These are phyloP conservation scores for Fusarium illudens DNA, from an alignment of 2,329 filamentous ascomycete species.

Conservation along the genomic window DNA sequence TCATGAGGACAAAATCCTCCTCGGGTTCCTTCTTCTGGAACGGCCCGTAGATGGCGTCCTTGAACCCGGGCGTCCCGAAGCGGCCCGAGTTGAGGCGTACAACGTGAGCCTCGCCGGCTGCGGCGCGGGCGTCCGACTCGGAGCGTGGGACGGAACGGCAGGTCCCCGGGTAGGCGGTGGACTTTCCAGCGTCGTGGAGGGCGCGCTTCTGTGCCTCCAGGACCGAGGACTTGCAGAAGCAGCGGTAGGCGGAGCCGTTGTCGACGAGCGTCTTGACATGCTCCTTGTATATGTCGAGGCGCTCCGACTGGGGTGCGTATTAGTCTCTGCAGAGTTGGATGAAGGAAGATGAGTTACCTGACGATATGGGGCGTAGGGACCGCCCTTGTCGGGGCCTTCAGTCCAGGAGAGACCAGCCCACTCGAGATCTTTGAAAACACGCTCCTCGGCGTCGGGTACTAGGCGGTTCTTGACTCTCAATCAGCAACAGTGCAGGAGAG, in stretches of 20 bases:
- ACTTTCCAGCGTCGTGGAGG: slow-evolving; percentile 61
- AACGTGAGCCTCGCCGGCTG: slow-evolving; percentile 74
- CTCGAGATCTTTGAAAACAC: slow-evolving; percentile 79
- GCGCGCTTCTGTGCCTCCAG: slow-evolving; percentile 72
- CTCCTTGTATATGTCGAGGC: slow-evolving; percentile 74
- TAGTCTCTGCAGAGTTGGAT: background rate
- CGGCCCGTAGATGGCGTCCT: slow-evolving; percentile 81
- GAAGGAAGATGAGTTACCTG: slow-evolving; percentile 63
- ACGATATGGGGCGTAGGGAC: slow-evolving; percentile 84
- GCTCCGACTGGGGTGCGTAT: slow-evolving; percentile 71
- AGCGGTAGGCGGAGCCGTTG: slow-evolving; percentile 83
- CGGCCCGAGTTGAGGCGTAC: slow-evolving; percentile 75
- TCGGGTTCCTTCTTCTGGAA: slow-evolving; percentile 64
- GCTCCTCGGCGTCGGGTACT: slow-evolving; percentile 79
- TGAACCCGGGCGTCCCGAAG: slow-evolving; percentile 67
- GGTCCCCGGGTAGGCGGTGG: slow-evolving; percentile 65
- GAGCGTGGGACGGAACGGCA: slow-evolving; percentile 73
- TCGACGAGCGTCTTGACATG: slow-evolving; percentile 76
- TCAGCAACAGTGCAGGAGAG: background rate
- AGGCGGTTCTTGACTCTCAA: slow-evolving; percentile 71
- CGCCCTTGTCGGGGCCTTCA: slow-evolving; percentile 87
- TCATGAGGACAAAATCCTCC: slow-evolving; percentile 90
- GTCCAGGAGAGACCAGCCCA: slow-evolving; percentile 96
- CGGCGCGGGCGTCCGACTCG: slow-evolving; percentile 76
- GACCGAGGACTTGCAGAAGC: slow-evolving; percentile 83